Evolutionary conservation across 139 green algal genomes (phyloP), one percentile per base, ranked within the genome.

Genomic region (Gonium pectorale): DNA sequence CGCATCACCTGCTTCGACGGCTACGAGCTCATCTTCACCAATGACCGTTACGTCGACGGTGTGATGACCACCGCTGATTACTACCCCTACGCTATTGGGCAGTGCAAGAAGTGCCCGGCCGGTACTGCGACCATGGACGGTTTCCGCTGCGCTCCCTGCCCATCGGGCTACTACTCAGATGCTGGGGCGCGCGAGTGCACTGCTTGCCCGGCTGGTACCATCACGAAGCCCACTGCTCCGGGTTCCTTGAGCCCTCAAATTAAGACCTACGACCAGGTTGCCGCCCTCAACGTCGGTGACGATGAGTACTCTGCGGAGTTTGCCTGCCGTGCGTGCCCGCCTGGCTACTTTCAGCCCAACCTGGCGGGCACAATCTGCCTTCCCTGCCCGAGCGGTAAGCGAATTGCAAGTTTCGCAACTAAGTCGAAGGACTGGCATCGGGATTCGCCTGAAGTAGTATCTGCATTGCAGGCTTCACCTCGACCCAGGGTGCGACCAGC

Each of bases 21-120:
- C 27, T 67, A 75, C 5, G 79, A 85, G 79, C 79, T 85, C 9
- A 85, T 85, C 27, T 85, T 60, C 37, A 68, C 79, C 3, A 85
- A 85, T n/a, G 79, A 85, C 51, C 52, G 67, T 2, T 85, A 77
- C 33, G 43, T 35, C 24, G 51, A 83, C 26, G 77, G 77, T 11
- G 43, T 73, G 2, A 33, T 51, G 1, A 41, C 35, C 1, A 9
- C 19, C 1, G 15, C n/a, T 24, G 77, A 83, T 44, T 5, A 7
- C 2, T 83, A 83, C n/a, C 22, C 31, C 22, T 83, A 74, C 68
- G 43, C 64, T 37, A 13, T 78, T 2, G 79, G 79, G 7, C 79
- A 85, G 79, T 85, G 79, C 46, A 54, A 27, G 64, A 41, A 44
- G 11, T 85, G 79, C 64, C 79, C 79, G 31, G 49, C 46, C 0